Base-by-base conservation (phyloP, 345 rosid species). In the Corchorus olitorius region DNA sequence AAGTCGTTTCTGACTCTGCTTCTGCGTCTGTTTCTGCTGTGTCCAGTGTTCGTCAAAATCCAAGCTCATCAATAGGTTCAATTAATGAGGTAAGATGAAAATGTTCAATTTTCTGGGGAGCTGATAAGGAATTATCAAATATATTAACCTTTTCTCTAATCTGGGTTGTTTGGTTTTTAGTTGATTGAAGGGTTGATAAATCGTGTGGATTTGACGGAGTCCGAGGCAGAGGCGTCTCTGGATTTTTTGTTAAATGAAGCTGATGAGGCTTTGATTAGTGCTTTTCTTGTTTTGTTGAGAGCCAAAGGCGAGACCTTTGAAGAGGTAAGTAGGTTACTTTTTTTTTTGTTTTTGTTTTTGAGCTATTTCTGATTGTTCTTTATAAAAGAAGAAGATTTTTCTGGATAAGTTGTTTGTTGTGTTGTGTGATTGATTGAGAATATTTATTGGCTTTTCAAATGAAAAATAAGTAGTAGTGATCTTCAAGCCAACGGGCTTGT, bases 231-330 rank as follows among this genome's bases (percentile, higher is more conserved):
- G 81, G 87, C 89, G 1, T 87, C 93, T 27, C 91, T 92, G 15
- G 81, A 94, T 62, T 88, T 81, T 65, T 81, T 94, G 81, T 83
- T 92, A 45, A 77, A 65, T n/a, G 92, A 92, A 35, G 82, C 86
- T 48, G 83, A 82, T 27, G 98, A 97, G 84, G 86, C 83, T 1
- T 76, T 91, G 66, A 92, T 97, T 65, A 89, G 97, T 84, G 99
- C 97, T 41, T 97, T 92, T 67, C 88, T 97, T 43, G 97, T 94
- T 17, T 63, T 97, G 78, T 81, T 94, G 61, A 91, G 98, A 84
- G 97, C 98, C 77, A 97, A 94, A 86, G 98, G 98, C 64, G 99
- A 97, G 89, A 94, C 97, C 35, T 90, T 70, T 77, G 97, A 92
- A 77, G 98, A 97, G 81, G 97, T 92, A 76, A 89, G 84, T 78